phyloP scores from a whole-genome alignment of 495 filamentous ascomycete genomes.

The Neurospora pannonica region DNA sequence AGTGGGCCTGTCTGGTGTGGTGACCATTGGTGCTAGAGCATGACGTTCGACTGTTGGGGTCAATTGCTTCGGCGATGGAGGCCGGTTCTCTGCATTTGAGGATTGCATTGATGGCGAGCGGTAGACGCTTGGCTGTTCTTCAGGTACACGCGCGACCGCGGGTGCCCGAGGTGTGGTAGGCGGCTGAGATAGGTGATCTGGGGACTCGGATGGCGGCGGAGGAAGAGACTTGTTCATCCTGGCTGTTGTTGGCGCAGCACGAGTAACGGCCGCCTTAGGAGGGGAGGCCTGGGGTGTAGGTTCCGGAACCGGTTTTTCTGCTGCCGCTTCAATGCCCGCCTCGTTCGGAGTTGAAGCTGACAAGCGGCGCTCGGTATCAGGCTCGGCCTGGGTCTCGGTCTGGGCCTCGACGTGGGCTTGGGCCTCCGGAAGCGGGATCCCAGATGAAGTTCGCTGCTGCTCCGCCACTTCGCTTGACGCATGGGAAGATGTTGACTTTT shows the following conservation, averaged over 20 bases:
- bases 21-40: slow-evolving; percentile 41
- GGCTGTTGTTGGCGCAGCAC: slow-evolving; percentile 6
- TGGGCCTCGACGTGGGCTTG: neutral
- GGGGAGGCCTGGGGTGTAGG: neutral
- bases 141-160: slow-evolving; percentile 20
- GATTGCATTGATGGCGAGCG: slow-evolving; percentile 62
- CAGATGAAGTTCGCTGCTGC: slow-evolving; percentile 4
- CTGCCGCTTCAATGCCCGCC: neutral
- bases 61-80: slow-evolving; percentile 51
- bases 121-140: slow-evolving; percentile 31
- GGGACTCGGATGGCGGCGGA: slow-evolving; percentile 16
- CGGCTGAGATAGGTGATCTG: slow-evolving; percentile 8
- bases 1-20: slow-evolving; percentile 39
- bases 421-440: neutral
- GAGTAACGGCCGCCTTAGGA: slow-evolving; percentile 4
- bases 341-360: neutral
- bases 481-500: slow-evolving; percentile 16
- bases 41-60: slow-evolving; percentile 22
- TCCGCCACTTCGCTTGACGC: slow-evolving; percentile 8
- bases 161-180: slow-evolving; percentile 27
- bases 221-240: slow-evolving; percentile 22
- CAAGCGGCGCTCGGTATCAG: neutral
- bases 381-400: neutral
- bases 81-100: slow-evolving; percentile 73
- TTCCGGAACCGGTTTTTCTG: slow-evolving; percentile 3